phyloP scores from a whole-genome alignment of 2,329 filamentous ascomycete genomes.

The Colletotrichum limetticola region DNA sequence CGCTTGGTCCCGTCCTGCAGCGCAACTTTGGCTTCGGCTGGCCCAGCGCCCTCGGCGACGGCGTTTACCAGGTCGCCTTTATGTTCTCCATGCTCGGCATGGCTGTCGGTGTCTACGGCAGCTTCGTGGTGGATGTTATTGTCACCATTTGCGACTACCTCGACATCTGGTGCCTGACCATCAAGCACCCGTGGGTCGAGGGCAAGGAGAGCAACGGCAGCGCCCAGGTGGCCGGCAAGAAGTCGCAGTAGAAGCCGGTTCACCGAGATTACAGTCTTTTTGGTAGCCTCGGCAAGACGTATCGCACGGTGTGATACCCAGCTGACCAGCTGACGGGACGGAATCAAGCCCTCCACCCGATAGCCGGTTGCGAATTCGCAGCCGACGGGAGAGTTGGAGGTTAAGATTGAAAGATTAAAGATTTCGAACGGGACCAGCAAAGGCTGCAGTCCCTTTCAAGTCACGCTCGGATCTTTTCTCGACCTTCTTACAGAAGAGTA shows the following conservation, averaged over 20 bases:
- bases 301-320: neutral
- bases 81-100: conserved; percentile 89
- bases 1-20: conserved; percentile 76
- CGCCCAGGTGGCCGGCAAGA: conserved; percentile 49
- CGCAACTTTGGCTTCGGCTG: conserved; percentile 72
- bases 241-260: conserved; percentile 43
- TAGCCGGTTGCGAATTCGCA: neutral
- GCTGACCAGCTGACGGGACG: neutral
- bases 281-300: neutral
- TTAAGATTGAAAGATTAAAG: neutral
- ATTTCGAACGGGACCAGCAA: neutral
- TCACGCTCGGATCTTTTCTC: neutral
- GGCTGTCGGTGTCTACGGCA: conserved; percentile 91
- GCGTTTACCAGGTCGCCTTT: conserved; percentile 90
- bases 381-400: neutral
- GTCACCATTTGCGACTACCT: conserved; percentile 98
- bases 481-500: neutral
- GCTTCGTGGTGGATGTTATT: conserved; percentile 97
- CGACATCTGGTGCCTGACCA: conserved; percentile 98
- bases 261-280: neutral
- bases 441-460: neutral
- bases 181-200: conserved; percentile 81
- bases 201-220: conserved; percentile 44
- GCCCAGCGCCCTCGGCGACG: conserved; percentile 79
- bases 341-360: neutral